Base-by-base conservation (phyloP, 2,329 filamentous ascomycete genomes). In the Pseudogymnoascus sp. region DNA sequence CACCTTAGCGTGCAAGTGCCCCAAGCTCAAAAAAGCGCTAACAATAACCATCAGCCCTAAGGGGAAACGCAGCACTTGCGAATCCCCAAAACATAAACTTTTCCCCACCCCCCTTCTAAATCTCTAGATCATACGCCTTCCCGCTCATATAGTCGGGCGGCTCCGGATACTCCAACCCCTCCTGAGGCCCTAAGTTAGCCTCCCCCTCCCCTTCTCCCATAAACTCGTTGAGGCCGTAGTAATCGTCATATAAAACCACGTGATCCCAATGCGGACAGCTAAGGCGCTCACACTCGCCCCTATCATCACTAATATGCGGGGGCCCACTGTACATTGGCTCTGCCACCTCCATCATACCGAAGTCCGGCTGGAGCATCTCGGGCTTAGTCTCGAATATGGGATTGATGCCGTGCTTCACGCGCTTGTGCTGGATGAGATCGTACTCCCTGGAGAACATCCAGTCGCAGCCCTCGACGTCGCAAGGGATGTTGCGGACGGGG, bases 391-490 rank as follows among this genome's bases (percentile, higher is more conserved):
- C 50, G 11, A 57, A 57, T 2, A 57, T 17, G 17, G 59, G 59
- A 1, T 35, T 35, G 17, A 65, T 23, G 33, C 60, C 65, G 62
- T 80, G 78, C 35, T 76, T 76, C 62, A 77, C 75, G 64, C 75
- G 78, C 74, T 84, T 76, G 69, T 88, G 85, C 6, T 80, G 73
- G 67, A 81, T 79, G 3, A 87, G 76, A 69, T 87, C 83, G 66
- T 83, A 82, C 38, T 84, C 80, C 53, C 82, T 78, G 64, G 78
- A 78, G 74, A 87, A 87, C 50, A 79, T 78, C 68, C 79, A 76
- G n/a, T 74, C 72, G 69, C 85, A 88, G 5, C 71, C 72, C 2
- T 74, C 68, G 19, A 80, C 70, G 5, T 83, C 71, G 70, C 85
- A 88, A 1, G 76, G 64, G 28, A 86, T 82, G 15, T 76, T 76